Evolutionary conservation across 2,329 filamentous ascomycete species (phyloP).

Genomic region (Lachnellula suecica): DNA sequence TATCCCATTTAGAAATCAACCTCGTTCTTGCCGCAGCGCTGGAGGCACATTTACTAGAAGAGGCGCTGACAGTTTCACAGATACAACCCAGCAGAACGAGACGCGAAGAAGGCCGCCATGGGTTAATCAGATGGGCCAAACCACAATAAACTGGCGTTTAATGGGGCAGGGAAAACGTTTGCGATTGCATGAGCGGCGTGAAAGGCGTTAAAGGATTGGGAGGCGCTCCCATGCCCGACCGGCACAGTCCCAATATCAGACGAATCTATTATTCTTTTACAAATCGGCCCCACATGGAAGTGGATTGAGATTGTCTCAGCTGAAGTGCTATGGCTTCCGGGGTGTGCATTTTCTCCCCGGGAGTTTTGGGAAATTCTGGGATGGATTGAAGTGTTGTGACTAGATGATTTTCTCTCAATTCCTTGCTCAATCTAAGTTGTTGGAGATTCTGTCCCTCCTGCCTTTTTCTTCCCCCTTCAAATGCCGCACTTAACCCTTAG

Average conservation of each 20-base stretch:
- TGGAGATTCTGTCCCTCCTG: too few species aligned
- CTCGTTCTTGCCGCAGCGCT: too few species aligned
- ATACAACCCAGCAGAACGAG: constrained; percentile 49
- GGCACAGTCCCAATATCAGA: constrained; percentile 20
- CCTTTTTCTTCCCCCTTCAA: too few species aligned
- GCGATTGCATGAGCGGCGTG: constrained; percentile 25
- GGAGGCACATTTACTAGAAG: neutral
- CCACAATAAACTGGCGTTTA: constrained; percentile 24
- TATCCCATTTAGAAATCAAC: neutral
- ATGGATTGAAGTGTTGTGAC: too few species aligned
- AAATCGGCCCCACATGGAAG: neutral
- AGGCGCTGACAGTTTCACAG: constrained; percentile 29
- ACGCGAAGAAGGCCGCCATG: constrained; percentile 39
- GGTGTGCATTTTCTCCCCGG: too few species aligned
- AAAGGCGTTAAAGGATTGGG: constrained; percentile 23
- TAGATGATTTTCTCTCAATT: too few species aligned
- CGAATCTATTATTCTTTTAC: constrained; percentile 8
- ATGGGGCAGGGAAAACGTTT: constrained; percentile 9
- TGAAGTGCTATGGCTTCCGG: too few species aligned
- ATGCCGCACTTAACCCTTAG: too few species aligned
- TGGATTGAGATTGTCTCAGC: too few species aligned
- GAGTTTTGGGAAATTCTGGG: too few species aligned
- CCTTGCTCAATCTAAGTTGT: too few species aligned
- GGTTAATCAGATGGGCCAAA: constrained; percentile 12
- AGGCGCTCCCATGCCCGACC: constrained; percentile 10